These are phyloP conservation scores for Mollisiaceae sp. DNA, from an alignment of 2,329 filamentous ascomycete species.

Conservation along the genomic window DNA sequence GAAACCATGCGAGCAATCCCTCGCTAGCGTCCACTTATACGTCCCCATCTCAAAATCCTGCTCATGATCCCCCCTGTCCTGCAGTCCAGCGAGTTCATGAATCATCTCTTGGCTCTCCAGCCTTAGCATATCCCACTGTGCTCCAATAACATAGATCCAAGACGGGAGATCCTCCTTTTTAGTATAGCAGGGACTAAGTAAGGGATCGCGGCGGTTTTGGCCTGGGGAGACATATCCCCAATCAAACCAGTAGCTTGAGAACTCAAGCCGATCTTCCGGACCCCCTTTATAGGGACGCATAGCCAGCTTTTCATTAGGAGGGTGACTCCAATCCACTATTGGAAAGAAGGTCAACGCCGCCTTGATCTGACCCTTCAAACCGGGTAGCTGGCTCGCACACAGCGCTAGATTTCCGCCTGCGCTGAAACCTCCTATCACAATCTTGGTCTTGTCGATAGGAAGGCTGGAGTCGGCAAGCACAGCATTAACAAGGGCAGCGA, in stretches of 20 bases:
- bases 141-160: neutral
- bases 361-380: constrained; percentile 40
- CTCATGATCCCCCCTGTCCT: too few species aligned
- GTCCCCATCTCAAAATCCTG: too few species aligned
- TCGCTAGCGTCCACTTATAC: too few species aligned
- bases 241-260: neutral
- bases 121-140: too few species aligned
- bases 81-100: too few species aligned
- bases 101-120: too few species aligned
- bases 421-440: constrained; percentile 55
- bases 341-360: constrained; percentile 53
- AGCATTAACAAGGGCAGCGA: constrained; percentile 50
- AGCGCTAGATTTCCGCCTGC: constrained; percentile 57
- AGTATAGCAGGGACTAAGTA: constrained; percentile 35
- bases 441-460: constrained; percentile 49
- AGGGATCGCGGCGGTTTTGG: constrained; percentile 36
- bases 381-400: constrained; percentile 47
- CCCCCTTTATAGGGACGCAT: constrained; percentile 39
- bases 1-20: too few species aligned
- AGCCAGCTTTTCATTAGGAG: constrained; percentile 39
- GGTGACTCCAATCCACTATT: constrained; percentile 48
- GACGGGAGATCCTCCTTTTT: constrained; percentile 31
- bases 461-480: constrained; percentile 51
- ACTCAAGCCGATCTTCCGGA: neutral
- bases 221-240: constrained; percentile 35